phyloP scores from a whole-genome alignment of 768 basidiomycete species.

The Leccinum fibrillosum region DNA sequence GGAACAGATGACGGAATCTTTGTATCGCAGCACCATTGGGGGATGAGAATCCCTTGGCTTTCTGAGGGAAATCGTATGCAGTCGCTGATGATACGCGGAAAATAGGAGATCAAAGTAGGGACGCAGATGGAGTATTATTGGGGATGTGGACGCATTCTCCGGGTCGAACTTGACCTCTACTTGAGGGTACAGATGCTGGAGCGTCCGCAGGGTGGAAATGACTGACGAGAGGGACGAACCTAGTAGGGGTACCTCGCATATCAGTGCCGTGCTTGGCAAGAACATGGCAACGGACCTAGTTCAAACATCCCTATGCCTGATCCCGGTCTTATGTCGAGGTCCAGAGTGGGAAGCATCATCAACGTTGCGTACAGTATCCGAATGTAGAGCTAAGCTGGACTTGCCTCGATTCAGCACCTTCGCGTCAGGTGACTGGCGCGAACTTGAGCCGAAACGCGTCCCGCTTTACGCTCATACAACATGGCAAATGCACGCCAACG shows the following conservation, averaged over 20 bases:
- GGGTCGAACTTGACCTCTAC: constrained; percentile 83
- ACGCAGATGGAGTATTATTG: constrained; percentile 72
- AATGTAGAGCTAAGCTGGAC: background rate
- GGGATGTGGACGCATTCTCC: constrained; percentile 64
- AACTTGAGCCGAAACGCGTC: background rate
- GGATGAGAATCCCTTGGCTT: constrained; percentile 65
- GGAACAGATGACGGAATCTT: constrained; percentile 60
- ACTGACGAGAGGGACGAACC: constrained; percentile 79
- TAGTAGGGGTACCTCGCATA: constrained; percentile 23
- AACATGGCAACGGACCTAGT: constrained; percentile 45
- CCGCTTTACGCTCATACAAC: background rate
- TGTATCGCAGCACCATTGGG: constrained; percentile 66
- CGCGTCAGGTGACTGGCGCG: constrained; percentile 5
- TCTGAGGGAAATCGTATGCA: constrained; percentile 74
- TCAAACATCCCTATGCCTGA: constrained; percentile 76
- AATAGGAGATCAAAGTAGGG: constrained; percentile 86
- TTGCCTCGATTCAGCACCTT: constrained; percentile 12
- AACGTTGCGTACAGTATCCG: background rate
- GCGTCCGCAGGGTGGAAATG: constrained; percentile 61
- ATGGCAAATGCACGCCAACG: constrained; percentile 41
- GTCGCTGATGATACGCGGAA: constrained; percentile 72
- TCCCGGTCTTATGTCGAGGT: constrained; percentile 75
- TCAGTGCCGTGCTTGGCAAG: background rate
- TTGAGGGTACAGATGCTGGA: constrained; percentile 71
- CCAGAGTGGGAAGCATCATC: constrained; percentile 63